These are phyloP conservation scores for Alternaria gaisen DNA, from an alignment of 2,329 filamentous ascomycete species.

Conservation along the genomic window DNA sequence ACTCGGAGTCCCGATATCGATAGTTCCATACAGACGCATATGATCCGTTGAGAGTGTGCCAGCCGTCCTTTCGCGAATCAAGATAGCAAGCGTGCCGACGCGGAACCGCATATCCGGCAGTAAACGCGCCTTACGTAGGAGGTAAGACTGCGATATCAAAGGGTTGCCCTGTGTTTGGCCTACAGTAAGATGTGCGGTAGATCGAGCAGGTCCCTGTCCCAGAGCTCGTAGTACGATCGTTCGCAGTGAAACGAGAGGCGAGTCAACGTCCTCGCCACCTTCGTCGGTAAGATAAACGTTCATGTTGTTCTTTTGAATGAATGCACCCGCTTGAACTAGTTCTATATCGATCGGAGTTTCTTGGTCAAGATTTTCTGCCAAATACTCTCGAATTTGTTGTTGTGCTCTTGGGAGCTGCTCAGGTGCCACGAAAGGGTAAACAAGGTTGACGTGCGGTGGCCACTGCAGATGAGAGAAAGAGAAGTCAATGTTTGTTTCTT, in stretches of 20 bases:
- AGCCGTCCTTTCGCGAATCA: constrained; percentile 59
- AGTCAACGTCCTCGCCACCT: neutral
- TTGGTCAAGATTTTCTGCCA: constrained; percentile 27
- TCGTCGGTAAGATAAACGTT: constrained; percentile 51
- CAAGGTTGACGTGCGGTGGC: constrained; percentile 72
- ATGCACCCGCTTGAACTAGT: constrained; percentile 58
- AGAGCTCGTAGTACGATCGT: constrained; percentile 33
- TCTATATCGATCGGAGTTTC: constrained; percentile 13
- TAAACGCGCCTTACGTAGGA: constrained; percentile 62
- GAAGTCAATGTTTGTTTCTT: neutral
- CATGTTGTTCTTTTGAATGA: constrained; percentile 60
- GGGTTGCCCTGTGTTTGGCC: constrained; percentile 64
- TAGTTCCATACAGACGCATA: constrained; percentile 67
- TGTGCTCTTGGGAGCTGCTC: constrained; percentile 58
- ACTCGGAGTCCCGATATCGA: constrained; percentile 46
- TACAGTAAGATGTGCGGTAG: constrained; percentile 66
- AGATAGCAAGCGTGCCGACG: constrained; percentile 60
- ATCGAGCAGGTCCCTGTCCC: constrained; percentile 25
- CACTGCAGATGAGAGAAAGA: constrained; percentile 50
- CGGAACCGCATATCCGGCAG: constrained; percentile 62
- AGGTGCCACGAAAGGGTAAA: constrained; percentile 70
- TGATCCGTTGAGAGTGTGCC: constrained; percentile 45
- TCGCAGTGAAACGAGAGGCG: constrained; percentile 29
- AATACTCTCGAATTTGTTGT: constrained; percentile 50
- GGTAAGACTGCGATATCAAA: constrained; percentile 58